A percentile compares a stretch with the other conserved stretches of the same genome.
phyloP scores from a whole-genome alignment of 1,284 basidiomycete genomes.

The Ustilago sp. region DNA sequence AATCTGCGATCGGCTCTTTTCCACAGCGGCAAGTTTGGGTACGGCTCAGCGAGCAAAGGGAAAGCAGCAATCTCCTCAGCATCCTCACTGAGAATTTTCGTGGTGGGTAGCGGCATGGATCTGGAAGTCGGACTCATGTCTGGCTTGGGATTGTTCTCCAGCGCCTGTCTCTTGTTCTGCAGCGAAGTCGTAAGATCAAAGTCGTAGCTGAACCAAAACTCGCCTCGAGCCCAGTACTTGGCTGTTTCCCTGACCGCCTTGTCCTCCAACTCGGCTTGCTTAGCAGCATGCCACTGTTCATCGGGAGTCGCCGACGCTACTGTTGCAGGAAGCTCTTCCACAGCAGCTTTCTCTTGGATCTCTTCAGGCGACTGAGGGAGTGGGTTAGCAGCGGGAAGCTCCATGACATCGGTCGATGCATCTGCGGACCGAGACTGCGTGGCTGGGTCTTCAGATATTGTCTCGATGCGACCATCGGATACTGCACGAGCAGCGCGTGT shows the following conservation, averaged over 20 bases:
- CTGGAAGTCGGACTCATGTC: not conserved
- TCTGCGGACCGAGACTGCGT: slow-evolving; percentile 18
- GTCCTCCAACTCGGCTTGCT: slow-evolving; percentile 61
- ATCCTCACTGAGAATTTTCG: not conserved
- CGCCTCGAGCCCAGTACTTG: slow-evolving; percentile 59
- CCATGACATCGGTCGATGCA: slow-evolving; percentile 14
- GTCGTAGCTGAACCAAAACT: slow-evolving; percentile 71
- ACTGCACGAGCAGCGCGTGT: slow-evolving; percentile 40
- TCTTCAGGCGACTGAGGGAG: slow-evolving; percentile 4
- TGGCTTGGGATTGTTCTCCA: slow-evolving; percentile 34
- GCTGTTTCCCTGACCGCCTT: slow-evolving; percentile 62
- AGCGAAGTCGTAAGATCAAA: slow-evolving; percentile 73
- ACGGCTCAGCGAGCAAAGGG: slow-evolving; percentile 76
- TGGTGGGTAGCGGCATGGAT: not conserved
- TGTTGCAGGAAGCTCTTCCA: not conserved
- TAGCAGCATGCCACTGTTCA: slow-evolving; percentile 57
- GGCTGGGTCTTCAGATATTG: slow-evolving; percentile 27
- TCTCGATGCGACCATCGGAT: slow-evolving; percentile 40
- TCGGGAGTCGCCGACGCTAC: slow-evolving; percentile 24
- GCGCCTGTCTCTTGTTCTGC: slow-evolving; percentile 71
- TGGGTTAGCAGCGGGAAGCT: slow-evolving; percentile 12
- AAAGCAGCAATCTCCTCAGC: slow-evolving; percentile 10
- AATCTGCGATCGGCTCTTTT: slow-evolving; percentile 82
- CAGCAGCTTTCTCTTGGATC: not conserved
- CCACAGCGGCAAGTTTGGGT: slow-evolving; percentile 81